Evolutionary conservation across 306 rosid species (phyloP).

Genomic region (Pueraria montana): DNA sequence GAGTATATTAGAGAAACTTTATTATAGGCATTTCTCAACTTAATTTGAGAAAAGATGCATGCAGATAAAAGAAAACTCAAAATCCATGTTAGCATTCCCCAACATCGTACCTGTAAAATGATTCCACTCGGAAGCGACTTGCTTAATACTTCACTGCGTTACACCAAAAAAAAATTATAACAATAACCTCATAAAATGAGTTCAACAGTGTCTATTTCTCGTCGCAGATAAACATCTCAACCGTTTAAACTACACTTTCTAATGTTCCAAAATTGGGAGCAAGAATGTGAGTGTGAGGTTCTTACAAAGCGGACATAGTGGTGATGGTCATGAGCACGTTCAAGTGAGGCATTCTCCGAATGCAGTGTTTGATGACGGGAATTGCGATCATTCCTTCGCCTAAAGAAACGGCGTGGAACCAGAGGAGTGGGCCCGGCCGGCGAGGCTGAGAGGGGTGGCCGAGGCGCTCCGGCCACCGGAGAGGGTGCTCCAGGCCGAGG

Average conservation of each 20-base stretch:
- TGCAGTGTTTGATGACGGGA: slow-evolving; percentile 83
- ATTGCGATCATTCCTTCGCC: slow-evolving; percentile 95
- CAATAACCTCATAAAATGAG: background rate
- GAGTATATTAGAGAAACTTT: too few species aligned
- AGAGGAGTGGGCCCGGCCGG: slow-evolving; percentile 74
- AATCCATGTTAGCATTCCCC: slow-evolving; percentile 20
- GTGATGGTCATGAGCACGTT: slow-evolving; percentile 79
- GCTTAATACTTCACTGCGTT: slow-evolving; percentile 82
- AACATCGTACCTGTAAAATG: slow-evolving; percentile 76
- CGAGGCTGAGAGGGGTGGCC: slow-evolving; percentile 79
- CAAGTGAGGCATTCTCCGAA: slow-evolving; percentile 70
- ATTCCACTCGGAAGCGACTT: slow-evolving; percentile 77
- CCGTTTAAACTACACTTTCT: background rate
- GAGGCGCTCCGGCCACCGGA: slow-evolving; percentile 86
- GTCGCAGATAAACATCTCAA: too few species aligned
- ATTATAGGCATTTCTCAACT: background rate
- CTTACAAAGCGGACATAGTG: slow-evolving; percentile 90
- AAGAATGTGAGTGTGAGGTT: background rate
- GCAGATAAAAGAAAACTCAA: slow-evolving; percentile 8
- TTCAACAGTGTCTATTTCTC: background rate
- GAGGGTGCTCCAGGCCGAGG: slow-evolving; percentile 73
- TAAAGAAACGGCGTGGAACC: slow-evolving; percentile 96
- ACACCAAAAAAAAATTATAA: background rate
- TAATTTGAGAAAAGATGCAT: slow-evolving; percentile 5
- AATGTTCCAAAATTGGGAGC: background rate